Base-by-base conservation (phyloP, 2,329 filamentous ascomycete genomes). In the Incumbomyces lentus region DNA sequence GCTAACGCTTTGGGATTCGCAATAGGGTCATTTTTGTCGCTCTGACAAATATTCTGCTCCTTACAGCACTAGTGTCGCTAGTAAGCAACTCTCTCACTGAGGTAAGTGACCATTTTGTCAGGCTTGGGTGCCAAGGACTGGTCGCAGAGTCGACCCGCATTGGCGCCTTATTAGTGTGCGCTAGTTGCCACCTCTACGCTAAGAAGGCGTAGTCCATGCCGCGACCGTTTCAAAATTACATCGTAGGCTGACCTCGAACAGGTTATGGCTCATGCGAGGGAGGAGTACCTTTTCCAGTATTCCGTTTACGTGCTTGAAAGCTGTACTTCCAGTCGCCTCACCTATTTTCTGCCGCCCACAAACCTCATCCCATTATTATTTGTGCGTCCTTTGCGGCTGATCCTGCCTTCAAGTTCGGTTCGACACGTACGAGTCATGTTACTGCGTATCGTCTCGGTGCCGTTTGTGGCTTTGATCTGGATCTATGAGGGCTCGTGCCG, bases 221-320 rank as follows among this genome's bases (percentile, higher is more conserved):
- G 26, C 35, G 35, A 40, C 17, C 36, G 43, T 32, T 42, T 33
- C 40, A 32, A 11, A 19, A 18, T 26, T 10, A 17, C 11, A 17
- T 44, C 37, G 36, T 40, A 40, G 29, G 37, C 37, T 42, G 35
- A 47, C 19, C 29, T 3, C 46, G 22, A 49, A 42, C 54, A 79
- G 76, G 74, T 79, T 45, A 72, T 80, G 62, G 70, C 75, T 47
- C 75, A 79, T 65, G 75, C 76, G 33, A 69, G 75, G 56, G 75
- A 79, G 56, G 76, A 80, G 59, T 79, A 79, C 58, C 67, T 78
- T 19, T 79, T 75, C 57, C 72, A 77, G 73, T 78, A 68, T 46
- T 68, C 65, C 17, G 64, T 68, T 51, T 68, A 69, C 47, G 66
- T 69, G 14, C 56, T 68, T 40, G 64, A 70, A 55, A 67, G 66